These are phyloP conservation scores for Boletus vermiculosoides DNA, from an alignment of 768 basidiomycete species.

Conservation along the genomic window DNA sequence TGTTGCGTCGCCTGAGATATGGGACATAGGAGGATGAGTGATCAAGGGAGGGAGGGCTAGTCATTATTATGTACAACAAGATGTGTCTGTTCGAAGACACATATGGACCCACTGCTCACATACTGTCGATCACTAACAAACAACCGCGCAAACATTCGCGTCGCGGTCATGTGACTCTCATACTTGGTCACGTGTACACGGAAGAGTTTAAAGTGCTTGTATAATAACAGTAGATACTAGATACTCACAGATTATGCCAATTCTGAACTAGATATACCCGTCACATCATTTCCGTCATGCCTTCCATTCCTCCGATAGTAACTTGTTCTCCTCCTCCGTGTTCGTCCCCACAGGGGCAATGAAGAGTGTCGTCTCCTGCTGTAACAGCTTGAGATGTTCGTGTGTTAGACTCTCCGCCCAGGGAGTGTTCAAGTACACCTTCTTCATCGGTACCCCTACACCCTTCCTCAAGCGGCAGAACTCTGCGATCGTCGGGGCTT, in stretches of 20 bases:
- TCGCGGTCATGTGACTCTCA: slow-evolving; percentile 27
- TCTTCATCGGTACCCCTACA: slow-evolving; percentile 46
- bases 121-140: slow-evolving; percentile 24
- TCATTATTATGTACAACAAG: slow-evolving; percentile 9
- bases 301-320: slow-evolving; percentile 27
- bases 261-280: slow-evolving; percentile 2
- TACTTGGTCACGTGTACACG: slow-evolving; percentile 20
- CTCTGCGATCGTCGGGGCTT: slow-evolving; percentile 31
- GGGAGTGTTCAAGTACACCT: slow-evolving; percentile 45
- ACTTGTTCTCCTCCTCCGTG: slow-evolving; percentile 45
- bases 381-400: slow-evolving; percentile 25
- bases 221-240: neutral
- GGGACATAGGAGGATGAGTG: slow-evolving; percentile 19
- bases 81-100: slow-evolving; percentile 1
- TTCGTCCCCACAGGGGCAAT: slow-evolving; percentile 36
- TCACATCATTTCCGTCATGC: slow-evolving; percentile 1
- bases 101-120: slow-evolving; percentile 13
- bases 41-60: neutral
- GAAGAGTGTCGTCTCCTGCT: slow-evolving; percentile 30
- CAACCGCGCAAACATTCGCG: slow-evolving; percentile 12
- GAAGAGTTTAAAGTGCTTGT: neutral
- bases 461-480: slow-evolving; percentile 39
- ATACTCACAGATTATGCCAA: slow-evolving; percentile 8
- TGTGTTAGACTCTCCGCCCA: slow-evolving; percentile 23
- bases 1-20: slow-evolving; percentile 32